A percentile compares a stretch with the other conserved stretches of the same genome.
These are phyloP conservation scores for Pythium utonaiense DNA, from an alignment of 352 stramenopile species.

Conservation along the genomic window DNA sequence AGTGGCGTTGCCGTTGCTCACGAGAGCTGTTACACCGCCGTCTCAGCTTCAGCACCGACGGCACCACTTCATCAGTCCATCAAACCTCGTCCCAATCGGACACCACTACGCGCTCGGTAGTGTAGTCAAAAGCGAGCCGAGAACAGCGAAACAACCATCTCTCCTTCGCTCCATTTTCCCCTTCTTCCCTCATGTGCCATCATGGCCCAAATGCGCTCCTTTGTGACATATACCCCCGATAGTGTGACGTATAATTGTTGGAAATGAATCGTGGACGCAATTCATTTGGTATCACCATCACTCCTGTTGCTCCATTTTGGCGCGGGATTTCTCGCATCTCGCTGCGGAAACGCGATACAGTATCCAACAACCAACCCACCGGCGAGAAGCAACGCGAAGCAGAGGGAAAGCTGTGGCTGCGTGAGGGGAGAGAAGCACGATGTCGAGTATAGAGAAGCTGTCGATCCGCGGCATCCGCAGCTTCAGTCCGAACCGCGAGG, in stretches of 20 bases:
- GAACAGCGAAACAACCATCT: not conserved
- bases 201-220: not conserved
- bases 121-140: not conserved
- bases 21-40: slow-evolving; percentile 8
- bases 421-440: slow-evolving; percentile 28
- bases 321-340: slow-evolving; percentile 18
- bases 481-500: slow-evolving; percentile 95
- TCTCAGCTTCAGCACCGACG: not conserved
- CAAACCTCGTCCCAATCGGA: not conserved
- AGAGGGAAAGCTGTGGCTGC: not conserved
- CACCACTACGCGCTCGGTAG: not conserved
- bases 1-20: not conserved
- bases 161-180: not conserved
- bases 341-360: no score
- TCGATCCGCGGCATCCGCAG: slow-evolving; percentile 97
- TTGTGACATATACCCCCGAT: not conserved
- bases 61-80: not conserved
- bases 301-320: slow-evolving; percentile 15
- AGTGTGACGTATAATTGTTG: not conserved
- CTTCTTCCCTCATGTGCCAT: no score
- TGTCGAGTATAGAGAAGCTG: slow-evolving; percentile 98
- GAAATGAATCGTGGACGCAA: slow-evolving; percentile 19
- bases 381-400: not conserved
- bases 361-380: slow-evolving; percentile 1
- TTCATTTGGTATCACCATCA: slow-evolving; percentile 27